Percentiles rank a stretch among this genome's conserved stretches.
phyloP scores from a whole-genome alignment of 164 flowering plant genomes.

The Hamamelis virginiana region DNA sequence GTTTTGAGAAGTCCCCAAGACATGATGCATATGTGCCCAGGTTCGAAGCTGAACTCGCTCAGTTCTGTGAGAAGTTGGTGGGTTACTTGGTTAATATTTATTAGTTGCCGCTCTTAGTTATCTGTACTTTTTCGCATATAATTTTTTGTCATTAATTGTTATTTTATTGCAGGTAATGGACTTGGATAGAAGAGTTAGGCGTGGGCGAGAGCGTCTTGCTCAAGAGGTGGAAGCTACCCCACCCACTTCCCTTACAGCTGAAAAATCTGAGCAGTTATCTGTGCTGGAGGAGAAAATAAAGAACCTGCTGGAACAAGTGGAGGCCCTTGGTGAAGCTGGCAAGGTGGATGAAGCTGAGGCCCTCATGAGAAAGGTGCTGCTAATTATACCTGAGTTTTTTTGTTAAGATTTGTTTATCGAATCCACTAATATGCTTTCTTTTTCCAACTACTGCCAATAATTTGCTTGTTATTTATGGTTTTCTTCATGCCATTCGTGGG shows the following conservation, averaged over 20 bases:
- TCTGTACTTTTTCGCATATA: background rate
- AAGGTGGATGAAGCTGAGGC: constrained; percentile 99
- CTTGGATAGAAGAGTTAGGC: constrained; percentile 89
- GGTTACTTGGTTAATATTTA: constrained; percentile 17
- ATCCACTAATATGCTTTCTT: too few species aligned
- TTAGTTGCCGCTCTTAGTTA: background rate
- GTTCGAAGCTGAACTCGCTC: constrained; percentile 94
- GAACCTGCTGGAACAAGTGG: constrained; percentile 92
- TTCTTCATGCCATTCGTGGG: too few species aligned
- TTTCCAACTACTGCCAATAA: too few species aligned
- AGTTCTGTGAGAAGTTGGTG: constrained; percentile 93
- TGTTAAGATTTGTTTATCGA: too few species aligned
- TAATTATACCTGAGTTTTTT: background rate
- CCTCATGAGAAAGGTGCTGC: constrained; percentile 86
- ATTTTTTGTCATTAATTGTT: background rate
- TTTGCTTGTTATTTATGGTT: too few species aligned
- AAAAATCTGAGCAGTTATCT: constrained; percentile 84
- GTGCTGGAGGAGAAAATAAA: constrained; percentile 94
- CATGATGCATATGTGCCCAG: constrained; percentile 73
- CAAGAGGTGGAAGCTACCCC: constrained; percentile 82
- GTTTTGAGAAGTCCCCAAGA: constrained; percentile 92
- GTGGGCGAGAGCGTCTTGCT: constrained; percentile 89
- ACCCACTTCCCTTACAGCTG: constrained; percentile 66
- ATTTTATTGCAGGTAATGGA: constrained; percentile 65
- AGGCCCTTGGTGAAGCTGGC: constrained; percentile 96